Conservation (phyloP, 345 rosid species). For the Turnera subulata region DNA sequence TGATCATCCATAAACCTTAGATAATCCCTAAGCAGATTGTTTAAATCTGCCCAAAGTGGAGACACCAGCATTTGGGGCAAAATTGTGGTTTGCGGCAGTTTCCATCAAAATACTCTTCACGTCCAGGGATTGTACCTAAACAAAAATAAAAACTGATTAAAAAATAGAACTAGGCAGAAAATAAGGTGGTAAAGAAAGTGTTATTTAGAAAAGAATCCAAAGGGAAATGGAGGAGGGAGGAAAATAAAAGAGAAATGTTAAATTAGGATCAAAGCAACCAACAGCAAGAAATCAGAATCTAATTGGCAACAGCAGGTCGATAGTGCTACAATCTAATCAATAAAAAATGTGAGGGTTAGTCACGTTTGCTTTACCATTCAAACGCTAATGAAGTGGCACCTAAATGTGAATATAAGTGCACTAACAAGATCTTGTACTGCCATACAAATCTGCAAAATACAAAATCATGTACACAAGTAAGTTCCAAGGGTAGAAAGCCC, state of each 20-base stretch:
- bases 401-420: conserved; percentile 83
- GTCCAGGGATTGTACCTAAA: conserved; percentile 89
- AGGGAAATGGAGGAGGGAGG: neutral
- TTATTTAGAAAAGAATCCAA: neutral
- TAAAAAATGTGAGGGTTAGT: neutral
- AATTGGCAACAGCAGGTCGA: neutral
- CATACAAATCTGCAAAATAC: conserved; percentile 62
- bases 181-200: neutral
- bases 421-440: conserved; percentile 85
- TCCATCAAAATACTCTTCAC: conserved; percentile 96
- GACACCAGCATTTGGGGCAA: conserved; percentile 79
- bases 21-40: conserved; percentile 74
- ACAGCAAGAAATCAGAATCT: neutral
- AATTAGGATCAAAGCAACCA: neutral
- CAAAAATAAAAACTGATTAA: neutral
- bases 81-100: conserved; percentile 78
- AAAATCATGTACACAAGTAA: conserved; percentile 16
- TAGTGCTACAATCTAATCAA: neutral
- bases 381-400: conserved; percentile 70
- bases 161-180: neutral
- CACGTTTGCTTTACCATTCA: conserved; percentile 55
- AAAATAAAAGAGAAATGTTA: neutral
- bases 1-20: conserved; percentile 98
- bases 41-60: conserved; percentile 73
- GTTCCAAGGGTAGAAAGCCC: neutral